Conservation (phyloP, 305 asterid species). For the Fraxinus albicans region DNA sequence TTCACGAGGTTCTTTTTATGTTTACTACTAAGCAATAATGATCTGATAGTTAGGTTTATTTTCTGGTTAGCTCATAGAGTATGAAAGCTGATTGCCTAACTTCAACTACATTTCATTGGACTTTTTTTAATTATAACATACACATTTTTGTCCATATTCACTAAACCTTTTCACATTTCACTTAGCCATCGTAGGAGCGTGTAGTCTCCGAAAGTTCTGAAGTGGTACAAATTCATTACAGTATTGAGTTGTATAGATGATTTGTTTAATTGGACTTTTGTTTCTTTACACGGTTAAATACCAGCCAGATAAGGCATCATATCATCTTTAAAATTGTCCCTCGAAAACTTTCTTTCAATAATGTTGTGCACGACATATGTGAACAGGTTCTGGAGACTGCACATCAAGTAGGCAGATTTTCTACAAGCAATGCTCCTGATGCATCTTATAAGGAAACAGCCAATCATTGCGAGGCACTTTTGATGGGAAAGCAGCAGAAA, state of each 20-base stretch:
- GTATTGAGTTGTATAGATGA: not conserved
- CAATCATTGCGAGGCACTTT: constrained; percentile 70
- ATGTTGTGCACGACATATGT: not conserved
- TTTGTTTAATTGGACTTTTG: not conserved
- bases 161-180: not conserved
- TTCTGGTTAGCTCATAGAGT: not conserved
- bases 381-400: constrained; percentile 77
- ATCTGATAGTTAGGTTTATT: not conserved
- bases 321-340: not conserved
- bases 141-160: not conserved
- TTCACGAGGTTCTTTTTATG: not conserved
- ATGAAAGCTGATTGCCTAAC: not conserved
- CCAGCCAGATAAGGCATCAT: not conserved
- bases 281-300: not conserved
- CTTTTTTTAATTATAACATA: not conserved
- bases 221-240: not conserved
- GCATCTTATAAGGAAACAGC: constrained; percentile 86
- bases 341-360: not conserved
- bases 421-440: constrained; percentile 69
- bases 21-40: not conserved
- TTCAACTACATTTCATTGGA: not conserved
- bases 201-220: not conserved
- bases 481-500: constrained; percentile 83
- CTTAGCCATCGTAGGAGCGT: not conserved
- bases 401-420: constrained; percentile 76